A percentile compares a stretch with the other conserved stretches of the same genome.
phyloP scores from a whole-genome alignment of 2,329 filamentous ascomycete genomes.

The Xylaria sp. region DNA sequence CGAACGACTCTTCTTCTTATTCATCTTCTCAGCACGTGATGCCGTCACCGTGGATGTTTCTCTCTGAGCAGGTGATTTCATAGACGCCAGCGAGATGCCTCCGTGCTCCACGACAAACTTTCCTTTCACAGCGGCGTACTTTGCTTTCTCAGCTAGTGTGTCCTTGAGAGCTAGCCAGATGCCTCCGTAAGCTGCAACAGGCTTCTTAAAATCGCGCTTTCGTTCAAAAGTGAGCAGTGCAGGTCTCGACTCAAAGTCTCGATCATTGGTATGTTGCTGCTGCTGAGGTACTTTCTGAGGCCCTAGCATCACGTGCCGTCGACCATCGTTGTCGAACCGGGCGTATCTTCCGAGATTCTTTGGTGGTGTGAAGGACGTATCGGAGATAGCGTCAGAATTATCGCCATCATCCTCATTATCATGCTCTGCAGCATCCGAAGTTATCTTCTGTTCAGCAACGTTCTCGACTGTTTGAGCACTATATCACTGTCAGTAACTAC shows the following conservation, averaged over 20 bases:
- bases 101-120: no score
- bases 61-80: no score
- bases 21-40: background rate
- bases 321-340: background rate
- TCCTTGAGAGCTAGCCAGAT: no score
- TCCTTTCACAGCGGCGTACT: no score
- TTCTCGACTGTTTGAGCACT: background rate
- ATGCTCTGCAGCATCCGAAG: background rate
- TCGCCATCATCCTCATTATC: background rate
- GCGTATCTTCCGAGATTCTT: background rate
- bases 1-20: background rate
- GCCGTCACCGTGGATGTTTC: no score
- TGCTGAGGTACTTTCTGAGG: background rate
- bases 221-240: background rate
- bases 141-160: no score
- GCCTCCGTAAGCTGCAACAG: background rate
- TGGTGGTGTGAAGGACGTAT: conserved; percentile 14
- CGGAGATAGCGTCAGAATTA: conserved; percentile 8
- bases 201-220: background rate
- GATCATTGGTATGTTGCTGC: no score
- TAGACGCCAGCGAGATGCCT: no score
- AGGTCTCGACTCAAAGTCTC: background rate
- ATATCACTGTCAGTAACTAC: background rate
- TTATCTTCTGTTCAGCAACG: background rate
- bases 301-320: background rate